These are phyloP conservation scores for Ascochyta viciae-villosae DNA, from an alignment of 2,329 filamentous ascomycete species.

Conservation along the genomic window DNA sequence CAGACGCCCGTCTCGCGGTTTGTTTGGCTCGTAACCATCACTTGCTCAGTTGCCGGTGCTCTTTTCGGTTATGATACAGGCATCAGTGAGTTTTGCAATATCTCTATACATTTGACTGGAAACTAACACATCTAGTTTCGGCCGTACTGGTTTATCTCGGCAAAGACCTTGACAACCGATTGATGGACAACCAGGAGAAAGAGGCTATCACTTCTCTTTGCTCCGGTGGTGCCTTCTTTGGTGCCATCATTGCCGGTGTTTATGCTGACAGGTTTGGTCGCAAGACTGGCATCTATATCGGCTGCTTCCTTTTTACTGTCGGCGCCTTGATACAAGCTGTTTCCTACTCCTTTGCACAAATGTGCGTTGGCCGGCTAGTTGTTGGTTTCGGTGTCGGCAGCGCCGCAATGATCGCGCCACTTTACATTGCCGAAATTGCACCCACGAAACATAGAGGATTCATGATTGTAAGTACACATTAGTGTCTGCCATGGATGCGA, in stretches of 20 bases:
- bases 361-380: conserved; percentile 55
- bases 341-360: conserved; percentile 51
- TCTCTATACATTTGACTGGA: no score
- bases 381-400: conserved; percentile 60
- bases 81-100: not conserved
- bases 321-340: conserved; percentile 41
- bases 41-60: conserved; percentile 36
- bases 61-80: conserved; percentile 51
- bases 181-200: conserved; percentile 53
- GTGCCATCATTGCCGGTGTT: conserved; percentile 43
- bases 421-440: conserved; percentile 60
- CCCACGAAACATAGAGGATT: conserved; percentile 59
- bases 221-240: conserved; percentile 57
- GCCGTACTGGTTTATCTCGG: conserved; percentile 54
- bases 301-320: conserved; percentile 48
- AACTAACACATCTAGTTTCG: conserved; percentile 52
- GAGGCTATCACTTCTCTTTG: conserved; percentile 62
- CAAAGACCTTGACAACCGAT: conserved; percentile 48
- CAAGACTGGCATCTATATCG: conserved; percentile 50
- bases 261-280: conserved; percentile 49
- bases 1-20: conserved; percentile 10
- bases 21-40: conserved; percentile 12
- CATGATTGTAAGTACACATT: conserved; percentile 46
- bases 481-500: not conserved
- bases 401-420: conserved; percentile 56